Evolutionary conservation across 192 early-diverging fungal species (phyloP).

Genomic region (Backusella australiensis): DNA sequence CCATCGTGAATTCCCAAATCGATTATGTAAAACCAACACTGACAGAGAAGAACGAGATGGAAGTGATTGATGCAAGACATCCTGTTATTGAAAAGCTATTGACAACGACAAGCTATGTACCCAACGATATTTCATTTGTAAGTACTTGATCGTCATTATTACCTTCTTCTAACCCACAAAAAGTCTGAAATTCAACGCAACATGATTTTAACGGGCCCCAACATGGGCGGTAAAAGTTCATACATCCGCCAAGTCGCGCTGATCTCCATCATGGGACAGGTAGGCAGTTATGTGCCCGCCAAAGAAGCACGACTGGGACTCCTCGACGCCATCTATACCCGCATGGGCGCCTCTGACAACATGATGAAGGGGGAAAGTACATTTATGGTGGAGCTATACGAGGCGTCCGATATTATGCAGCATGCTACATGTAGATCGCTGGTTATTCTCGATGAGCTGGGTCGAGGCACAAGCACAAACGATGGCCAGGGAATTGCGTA

Average conservation of each 20-base stretch:
- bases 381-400: slow-evolving; percentile 77
- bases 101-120: slow-evolving; percentile 47
- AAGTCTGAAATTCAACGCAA: slow-evolving; percentile 22
- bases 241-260: slow-evolving; percentile 66
- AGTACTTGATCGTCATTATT: background rate
- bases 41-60: slow-evolving; percentile 40
- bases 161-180: no score
- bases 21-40: slow-evolving; percentile 63
- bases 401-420: slow-evolving; percentile 69
- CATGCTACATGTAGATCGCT: slow-evolving; percentile 58
- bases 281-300: slow-evolving; percentile 74
- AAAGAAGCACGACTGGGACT: slow-evolving; percentile 59
- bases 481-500: slow-evolving; percentile 75
- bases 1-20: slow-evolving; percentile 48
- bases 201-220: slow-evolving; percentile 63
- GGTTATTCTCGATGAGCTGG: slow-evolving; percentile 82
- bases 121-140: slow-evolving; percentile 58
- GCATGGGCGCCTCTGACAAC: slow-evolving; percentile 75
- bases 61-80: slow-evolving; percentile 64
- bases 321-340: slow-evolving; percentile 67
- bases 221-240: slow-evolving; percentile 79
- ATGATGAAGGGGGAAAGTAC: slow-evolving; percentile 67
- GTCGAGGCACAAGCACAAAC: slow-evolving; percentile 72
- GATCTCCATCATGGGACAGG: slow-evolving; percentile 65
- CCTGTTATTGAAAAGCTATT: slow-evolving; percentile 65